Base-by-base conservation (phyloP, 164 flowering plant species). In the Dillenia turbinata region DNA sequence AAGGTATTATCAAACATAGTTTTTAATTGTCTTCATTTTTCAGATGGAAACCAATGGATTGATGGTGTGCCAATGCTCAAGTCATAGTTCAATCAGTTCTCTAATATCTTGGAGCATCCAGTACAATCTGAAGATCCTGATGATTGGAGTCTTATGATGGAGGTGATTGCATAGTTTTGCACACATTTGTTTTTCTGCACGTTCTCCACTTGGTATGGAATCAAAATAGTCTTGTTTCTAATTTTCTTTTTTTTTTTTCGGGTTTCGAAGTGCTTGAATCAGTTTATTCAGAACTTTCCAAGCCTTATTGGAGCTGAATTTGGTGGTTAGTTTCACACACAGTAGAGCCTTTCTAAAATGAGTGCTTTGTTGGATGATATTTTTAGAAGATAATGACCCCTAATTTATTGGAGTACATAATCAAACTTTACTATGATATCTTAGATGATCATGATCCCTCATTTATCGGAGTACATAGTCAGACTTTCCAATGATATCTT, bases 231-330 rank as follows among this genome's bases (percentile, higher is more conserved):
- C 33, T 26, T 3, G 33, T 26, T 26, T 26, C 5, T 26, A 26
- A 26, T 26, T 26, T 26, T 26, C 33, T 44, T 64, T 56, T 56
- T 61, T 24, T 47, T 14, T 60, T n/a, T n/a, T n/a, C 80, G 91
- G 99, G 97, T 88, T 56, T 77, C 90, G 62, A 90, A 92, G 78
- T 95, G 99, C 71, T 74, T 95, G 84, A 92, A 80, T 80, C 97
- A 92, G 76, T 87, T 91, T 66, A 79, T 86, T 73, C 96, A 88
- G 79, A 86, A 85, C 74, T 90, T 90, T 69, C 89, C 87, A 9
- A 68, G 72, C 70, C 79, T 82, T 44, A 63, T 67, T 13, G 90
- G 83, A 69, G 70, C 67, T 66, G 96, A 86, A 57, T 83, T 89
- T 69, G 24, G 62, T 61, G 83, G 97, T 90, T 71, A 66, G 78